phyloP scores from a whole-genome alignment of 257 asterid genomes.

The Cinchona pubescens region DNA sequence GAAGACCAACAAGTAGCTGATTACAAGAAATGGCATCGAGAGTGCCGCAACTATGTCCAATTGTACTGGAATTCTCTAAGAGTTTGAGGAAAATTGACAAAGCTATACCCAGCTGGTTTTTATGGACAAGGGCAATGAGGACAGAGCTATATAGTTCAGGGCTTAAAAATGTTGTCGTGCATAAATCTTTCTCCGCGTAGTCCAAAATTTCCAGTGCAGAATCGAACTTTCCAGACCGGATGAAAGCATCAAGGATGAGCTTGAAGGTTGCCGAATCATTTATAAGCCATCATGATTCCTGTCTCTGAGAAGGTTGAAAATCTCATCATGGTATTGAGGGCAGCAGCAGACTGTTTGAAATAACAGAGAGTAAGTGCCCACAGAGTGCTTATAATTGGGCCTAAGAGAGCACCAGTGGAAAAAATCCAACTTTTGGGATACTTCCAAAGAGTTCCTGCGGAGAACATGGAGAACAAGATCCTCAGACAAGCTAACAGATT shows the following conservation, averaged over 20 bases:
- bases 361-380: conserved; percentile 57
- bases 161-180: conserved; percentile 36
- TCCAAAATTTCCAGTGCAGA: conserved; percentile 64
- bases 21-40: conserved; percentile 81
- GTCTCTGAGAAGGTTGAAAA: conserved; percentile 47
- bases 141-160: conserved; percentile 60
- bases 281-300: conserved; percentile 53
- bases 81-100: conserved; percentile 68
- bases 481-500: conserved; percentile 47
- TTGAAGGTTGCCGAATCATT: conserved; percentile 63
- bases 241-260: conserved; percentile 63
- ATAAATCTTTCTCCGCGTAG: conserved; percentile 49
- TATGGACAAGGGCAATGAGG: conserved; percentile 68
- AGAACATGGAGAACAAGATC: conserved; percentile 63
- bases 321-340: conserved; percentile 44
- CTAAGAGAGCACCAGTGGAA: conserved; percentile 70
- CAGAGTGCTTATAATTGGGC: conserved; percentile 65
- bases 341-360: conserved; percentile 44
- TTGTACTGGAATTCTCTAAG: conserved; percentile 39
- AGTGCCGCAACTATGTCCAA: conserved; percentile 28
- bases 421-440: conserved; percentile 55
- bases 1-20: conserved; percentile 79
- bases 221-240: conserved; percentile 60
- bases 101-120: conserved; percentile 59
- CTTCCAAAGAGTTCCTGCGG: conserved; percentile 54